Evolutionary conservation across 1,284 basidiomycete genomes (phyloP).

Genomic region (Malassezia globosa): DNA sequence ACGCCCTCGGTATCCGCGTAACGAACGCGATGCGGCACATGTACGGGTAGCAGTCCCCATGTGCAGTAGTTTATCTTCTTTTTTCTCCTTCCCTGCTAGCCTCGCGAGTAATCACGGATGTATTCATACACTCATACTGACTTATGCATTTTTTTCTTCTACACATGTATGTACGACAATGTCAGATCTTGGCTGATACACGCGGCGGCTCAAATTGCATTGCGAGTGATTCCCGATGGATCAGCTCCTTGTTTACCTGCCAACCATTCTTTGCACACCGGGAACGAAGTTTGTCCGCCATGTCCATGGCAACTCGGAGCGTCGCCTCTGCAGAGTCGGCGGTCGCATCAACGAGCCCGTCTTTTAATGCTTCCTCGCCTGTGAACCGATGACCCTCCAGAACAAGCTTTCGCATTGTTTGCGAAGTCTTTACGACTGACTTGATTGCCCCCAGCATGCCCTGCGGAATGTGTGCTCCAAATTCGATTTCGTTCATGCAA

Average conservation of each 20-base stretch:
- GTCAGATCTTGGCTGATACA: conserved; percentile 2
- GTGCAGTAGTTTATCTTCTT: too few species aligned
- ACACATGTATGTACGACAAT: too few species aligned
- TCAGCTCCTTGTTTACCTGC: conserved; percentile 51
- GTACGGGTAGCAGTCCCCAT: too few species aligned
- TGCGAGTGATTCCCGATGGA: conserved; percentile 20
- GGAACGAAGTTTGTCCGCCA: conserved; percentile 48
- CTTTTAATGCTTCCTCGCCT: conserved; percentile 59
- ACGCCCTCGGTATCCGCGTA: too few species aligned
- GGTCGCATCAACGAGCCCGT: conserved; percentile 60
- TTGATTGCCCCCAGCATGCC: conserved; percentile 55
- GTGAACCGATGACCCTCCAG: conserved; percentile 74
- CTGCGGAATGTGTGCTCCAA: conserved; percentile 32
- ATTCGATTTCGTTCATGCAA: conserved; percentile 61
- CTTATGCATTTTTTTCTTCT: too few species aligned
- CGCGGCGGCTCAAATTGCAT: conserved; percentile 14
- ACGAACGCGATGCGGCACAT: too few species aligned
- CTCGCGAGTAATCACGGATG: too few species aligned
- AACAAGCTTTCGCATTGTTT: conserved; percentile 62
- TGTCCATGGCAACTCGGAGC: conserved; percentile 50
- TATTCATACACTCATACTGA: too few species aligned
- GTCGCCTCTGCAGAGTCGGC: conserved; percentile 57
- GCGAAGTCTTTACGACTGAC: conserved; percentile 57
- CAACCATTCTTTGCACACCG: conserved; percentile 50
- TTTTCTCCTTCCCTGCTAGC: too few species aligned